phyloP scores from a whole-genome alignment of 345 rosid genomes.

The Eucalyptus curtisii region DNA sequence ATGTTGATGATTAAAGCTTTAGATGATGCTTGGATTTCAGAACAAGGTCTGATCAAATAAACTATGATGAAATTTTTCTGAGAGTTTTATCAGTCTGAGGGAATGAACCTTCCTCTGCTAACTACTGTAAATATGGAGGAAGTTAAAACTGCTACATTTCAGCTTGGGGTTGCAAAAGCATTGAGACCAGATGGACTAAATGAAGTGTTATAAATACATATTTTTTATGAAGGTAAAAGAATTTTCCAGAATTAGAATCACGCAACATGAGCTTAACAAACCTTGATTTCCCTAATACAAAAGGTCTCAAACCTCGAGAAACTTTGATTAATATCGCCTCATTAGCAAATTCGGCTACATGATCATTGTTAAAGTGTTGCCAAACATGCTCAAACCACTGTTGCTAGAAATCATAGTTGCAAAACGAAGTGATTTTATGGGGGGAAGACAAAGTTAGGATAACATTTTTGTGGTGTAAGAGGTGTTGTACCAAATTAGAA shows the following conservation, averaged over 20 bases:
- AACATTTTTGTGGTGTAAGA: not conserved
- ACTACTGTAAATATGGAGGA: not conserved
- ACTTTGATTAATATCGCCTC: not conserved
- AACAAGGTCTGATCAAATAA: fast-evolving
- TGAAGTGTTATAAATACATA: not conserved
- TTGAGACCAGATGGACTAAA: fast-evolving
- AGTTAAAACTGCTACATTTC: not conserved
- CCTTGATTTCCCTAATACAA: not conserved
- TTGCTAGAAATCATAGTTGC: not conserved
- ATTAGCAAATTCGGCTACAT: not conserved
- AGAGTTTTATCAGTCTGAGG: not conserved
- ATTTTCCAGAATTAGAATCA: not conserved
- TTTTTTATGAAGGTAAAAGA: not conserved
- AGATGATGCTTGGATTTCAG: not conserved
- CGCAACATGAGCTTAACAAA: not conserved
- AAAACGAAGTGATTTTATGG: not conserved
- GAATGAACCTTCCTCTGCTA: not conserved
- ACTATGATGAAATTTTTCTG: no score
- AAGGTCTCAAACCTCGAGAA: not conserved
- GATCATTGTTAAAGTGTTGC: not conserved
- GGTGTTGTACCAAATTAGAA: not conserved
- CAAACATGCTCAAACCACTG: not conserved
- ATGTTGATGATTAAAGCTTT: not conserved
- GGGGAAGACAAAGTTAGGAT: not conserved
- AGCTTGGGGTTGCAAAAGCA: not conserved